Conservation (phyloP, 1,139 yeast genomes). For the Taphrina flavorubra region DNA sequence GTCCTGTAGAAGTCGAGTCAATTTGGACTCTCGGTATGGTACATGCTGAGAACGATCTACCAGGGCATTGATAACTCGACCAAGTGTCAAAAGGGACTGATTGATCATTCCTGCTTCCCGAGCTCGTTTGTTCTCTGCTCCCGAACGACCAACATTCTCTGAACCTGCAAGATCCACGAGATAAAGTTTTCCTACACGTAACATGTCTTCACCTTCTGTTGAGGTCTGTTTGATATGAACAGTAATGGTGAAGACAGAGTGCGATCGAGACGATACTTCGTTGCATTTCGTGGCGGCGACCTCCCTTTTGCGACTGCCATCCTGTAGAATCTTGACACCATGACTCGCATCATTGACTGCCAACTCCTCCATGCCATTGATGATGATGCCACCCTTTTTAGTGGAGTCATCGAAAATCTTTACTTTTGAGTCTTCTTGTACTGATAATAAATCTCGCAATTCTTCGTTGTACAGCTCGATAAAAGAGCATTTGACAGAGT, state of each 20-base stretch:
- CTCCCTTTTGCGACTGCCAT: constrained; percentile 62
- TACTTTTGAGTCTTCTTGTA: constrained; percentile 53
- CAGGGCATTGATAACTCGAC: constrained; percentile 79
- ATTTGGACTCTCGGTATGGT: constrained; percentile 84
- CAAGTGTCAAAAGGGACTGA: constrained; percentile 79
- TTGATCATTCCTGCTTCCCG: constrained; percentile 89
- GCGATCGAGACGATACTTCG: constrained; percentile 75
- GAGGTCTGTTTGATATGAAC: constrained; percentile 56
- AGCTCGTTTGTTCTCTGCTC: constrained; percentile 77
- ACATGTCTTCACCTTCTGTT: constrained; percentile 53
- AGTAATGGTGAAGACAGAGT: constrained; percentile 71
- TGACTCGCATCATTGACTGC: constrained; percentile 54
- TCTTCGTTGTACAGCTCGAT: constrained; percentile 79
- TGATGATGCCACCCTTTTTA: constrained; percentile 52
- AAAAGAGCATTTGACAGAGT: constrained; percentile 69
- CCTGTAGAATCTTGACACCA: constrained; percentile 57
- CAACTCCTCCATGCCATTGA: constrained; percentile 60
- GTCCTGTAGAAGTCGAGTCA: constrained; percentile 78
- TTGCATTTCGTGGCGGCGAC: constrained; percentile 74
- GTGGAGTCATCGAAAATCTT: constrained; percentile 57
- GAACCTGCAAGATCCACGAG: constrained; percentile 91
- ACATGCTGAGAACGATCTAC: constrained; percentile 68
- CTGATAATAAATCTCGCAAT: constrained; percentile 62
- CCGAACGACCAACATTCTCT: constrained; percentile 77
- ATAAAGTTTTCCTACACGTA: constrained; percentile 65